A percentile compares a stretch with the other conserved stretches of the same genome.
Evolutionary conservation across 305 asterid genomes (phyloP).

Genomic region (Fraxinus sp.): DNA sequence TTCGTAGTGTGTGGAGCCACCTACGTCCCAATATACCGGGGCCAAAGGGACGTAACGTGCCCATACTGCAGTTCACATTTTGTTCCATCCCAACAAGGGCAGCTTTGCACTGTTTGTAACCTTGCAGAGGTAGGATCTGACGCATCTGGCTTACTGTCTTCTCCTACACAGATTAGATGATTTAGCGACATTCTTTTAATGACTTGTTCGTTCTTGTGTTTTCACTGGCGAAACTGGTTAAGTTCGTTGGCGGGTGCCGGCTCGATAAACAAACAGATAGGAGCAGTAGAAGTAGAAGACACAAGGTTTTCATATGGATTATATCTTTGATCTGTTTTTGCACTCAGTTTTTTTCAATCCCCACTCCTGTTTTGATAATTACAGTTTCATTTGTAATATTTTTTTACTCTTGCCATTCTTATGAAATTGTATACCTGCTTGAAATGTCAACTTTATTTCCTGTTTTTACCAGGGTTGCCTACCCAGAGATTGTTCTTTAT

Average conservation of each 20-base stretch:
- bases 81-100: slow-evolving; percentile 60
- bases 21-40: slow-evolving; percentile 70
- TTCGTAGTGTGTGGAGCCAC: slow-evolving; percentile 79
- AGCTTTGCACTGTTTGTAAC: slow-evolving; percentile 66
- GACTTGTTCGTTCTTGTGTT: neutral
- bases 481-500: neutral
- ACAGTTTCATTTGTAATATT: slow-evolving; percentile 3
- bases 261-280: slow-evolving; percentile 28
- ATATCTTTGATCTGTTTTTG: slow-evolving; percentile 27
- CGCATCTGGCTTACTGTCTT: slow-evolving; percentile 77
- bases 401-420: neutral
- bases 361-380: slow-evolving; percentile 13
- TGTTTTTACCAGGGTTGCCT: neutral
- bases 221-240: slow-evolving; percentile 15
- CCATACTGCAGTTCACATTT: slow-evolving; percentile 65
- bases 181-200: neutral
- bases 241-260: slow-evolving; percentile 17
- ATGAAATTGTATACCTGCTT: neutral
- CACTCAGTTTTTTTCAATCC: slow-evolving; percentile 18
- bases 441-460: neutral
- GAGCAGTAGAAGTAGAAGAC: slow-evolving; percentile 7
- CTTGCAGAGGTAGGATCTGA: slow-evolving; percentile 68
- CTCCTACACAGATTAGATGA: slow-evolving; percentile 70
- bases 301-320: slow-evolving; percentile 29
- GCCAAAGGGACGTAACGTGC: slow-evolving; percentile 65